These are phyloP conservation scores for Backusella macrospora DNA, from an alignment of 192 early-diverging fungal species.

Conservation along the genomic window DNA sequence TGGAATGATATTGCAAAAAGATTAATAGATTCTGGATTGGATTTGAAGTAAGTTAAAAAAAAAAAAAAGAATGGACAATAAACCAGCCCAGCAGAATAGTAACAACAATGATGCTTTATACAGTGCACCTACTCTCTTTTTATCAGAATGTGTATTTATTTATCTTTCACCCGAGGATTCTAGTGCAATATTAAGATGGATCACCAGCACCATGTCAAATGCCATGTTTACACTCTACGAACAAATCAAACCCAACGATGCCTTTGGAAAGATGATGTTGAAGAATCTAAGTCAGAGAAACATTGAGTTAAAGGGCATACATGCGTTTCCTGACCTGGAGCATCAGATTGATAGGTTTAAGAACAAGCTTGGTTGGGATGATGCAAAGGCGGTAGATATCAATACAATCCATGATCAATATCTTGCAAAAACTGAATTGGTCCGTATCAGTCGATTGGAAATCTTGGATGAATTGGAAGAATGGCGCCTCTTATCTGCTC, in stretches of 20 bases:
- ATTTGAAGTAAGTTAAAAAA: constrained; percentile 49
- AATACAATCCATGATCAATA: constrained; percentile 58
- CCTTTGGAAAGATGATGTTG: constrained; percentile 93
- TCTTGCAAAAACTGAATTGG: constrained; percentile 29
- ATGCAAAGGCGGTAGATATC: constrained; percentile 61
- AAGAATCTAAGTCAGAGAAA: constrained; percentile 76
- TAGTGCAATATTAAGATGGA: constrained; percentile 73
- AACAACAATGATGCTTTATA: no score
- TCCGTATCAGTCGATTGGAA: constrained; percentile 74
- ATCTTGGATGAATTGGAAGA: constrained; percentile 93
- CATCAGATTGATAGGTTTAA: constrained; percentile 71
- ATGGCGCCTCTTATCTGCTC: constrained; percentile 77
- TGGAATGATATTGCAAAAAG: constrained; percentile 65
- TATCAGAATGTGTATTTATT: constrained; percentile 94
- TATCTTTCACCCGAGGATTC: constrained; percentile 77
- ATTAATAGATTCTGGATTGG: constrained; percentile 58
- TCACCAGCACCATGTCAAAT: constrained; percentile 48
- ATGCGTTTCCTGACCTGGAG: constrained; percentile 73
- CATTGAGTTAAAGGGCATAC: constrained; percentile 80
- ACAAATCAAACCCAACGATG: constrained; percentile 87
- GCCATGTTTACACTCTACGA: constrained; percentile 84
- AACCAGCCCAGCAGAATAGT: no score
- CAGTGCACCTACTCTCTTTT: constrained; percentile 83
- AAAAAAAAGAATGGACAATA: no score
- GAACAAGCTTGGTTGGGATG: constrained; percentile 57